These are phyloP conservation scores for Phytopythium helicoides DNA, from an alignment of 352 stramenopile species.

Conservation along the genomic window DNA sequence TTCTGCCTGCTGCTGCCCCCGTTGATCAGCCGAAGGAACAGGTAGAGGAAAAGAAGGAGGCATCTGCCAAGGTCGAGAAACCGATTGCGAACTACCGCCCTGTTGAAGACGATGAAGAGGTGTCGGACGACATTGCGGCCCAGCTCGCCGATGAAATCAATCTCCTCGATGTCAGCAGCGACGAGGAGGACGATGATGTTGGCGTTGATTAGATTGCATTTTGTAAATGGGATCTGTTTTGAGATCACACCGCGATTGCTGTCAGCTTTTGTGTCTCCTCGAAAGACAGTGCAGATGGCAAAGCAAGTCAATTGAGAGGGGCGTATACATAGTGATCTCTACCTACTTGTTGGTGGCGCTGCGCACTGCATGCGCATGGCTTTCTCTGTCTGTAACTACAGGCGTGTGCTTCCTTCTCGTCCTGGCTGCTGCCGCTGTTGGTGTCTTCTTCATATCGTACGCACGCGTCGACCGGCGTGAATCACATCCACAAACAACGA, in stretches of 20 bases:
- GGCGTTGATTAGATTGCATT: conserved; percentile 43
- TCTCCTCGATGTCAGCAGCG: conserved; percentile 79
- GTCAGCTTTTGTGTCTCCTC: no score
- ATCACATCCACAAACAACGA: conserved; percentile 15
- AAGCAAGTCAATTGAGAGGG: no score
- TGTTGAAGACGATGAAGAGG: conserved; percentile 55
- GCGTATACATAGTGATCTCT: no score
- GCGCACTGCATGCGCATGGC: not conserved
- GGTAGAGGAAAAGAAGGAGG: conserved; percentile 11
- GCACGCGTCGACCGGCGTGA: conserved; percentile 20
- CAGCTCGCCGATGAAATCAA: conserved; percentile 66
- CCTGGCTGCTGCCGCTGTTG: conserved; percentile 1
- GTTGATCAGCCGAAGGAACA: not conserved
- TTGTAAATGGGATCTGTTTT: not conserved
- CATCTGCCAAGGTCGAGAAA: conserved; percentile 7
- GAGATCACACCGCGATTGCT: not conserved
- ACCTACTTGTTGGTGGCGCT: not conserved
- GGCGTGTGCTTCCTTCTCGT: conserved; percentile 4
- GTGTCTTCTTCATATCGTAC: conserved; percentile 17
- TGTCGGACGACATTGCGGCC: conserved; percentile 65
- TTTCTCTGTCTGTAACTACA: conserved; percentile 4
- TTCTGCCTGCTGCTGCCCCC: conserved; percentile 13
- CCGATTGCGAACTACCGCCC: conserved; percentile 7
- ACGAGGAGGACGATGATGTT: conserved; percentile 68
- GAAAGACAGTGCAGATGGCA: no score